Conservation (phyloP, 2,329 filamentous ascomycete genomes). For the Ophiocordyceps robertsii region DNA sequence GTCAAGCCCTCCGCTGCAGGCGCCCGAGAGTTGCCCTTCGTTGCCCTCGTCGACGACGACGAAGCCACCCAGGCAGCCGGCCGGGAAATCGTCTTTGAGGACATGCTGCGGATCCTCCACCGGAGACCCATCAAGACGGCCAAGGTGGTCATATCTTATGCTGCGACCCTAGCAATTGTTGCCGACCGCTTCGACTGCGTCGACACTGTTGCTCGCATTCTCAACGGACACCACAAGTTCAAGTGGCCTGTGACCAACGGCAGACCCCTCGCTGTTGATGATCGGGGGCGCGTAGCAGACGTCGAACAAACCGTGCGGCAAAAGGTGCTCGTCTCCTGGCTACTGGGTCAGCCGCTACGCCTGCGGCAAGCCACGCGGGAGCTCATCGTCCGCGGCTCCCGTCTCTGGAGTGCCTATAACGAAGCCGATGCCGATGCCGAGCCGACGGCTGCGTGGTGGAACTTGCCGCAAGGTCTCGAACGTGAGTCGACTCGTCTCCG, state of each 20-base stretch:
- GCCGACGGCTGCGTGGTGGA: slow-evolving; percentile 51
- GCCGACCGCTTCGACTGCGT: slow-evolving; percentile 63
- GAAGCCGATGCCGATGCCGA: slow-evolving; percentile 13
- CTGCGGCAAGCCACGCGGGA: slow-evolving; percentile 50
- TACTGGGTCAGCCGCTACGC: slow-evolving; percentile 48
- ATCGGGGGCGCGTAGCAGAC: slow-evolving; percentile 25
- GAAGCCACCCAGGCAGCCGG: slow-evolving; percentile 47
- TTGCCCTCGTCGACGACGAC: slow-evolving; percentile 55
- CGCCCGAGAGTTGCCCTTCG: slow-evolving; percentile 41
- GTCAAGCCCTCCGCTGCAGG: slow-evolving; percentile 34
- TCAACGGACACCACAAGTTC: slow-evolving; percentile 34
- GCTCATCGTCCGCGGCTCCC: slow-evolving; percentile 52
- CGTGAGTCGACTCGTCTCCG: slow-evolving; percentile 23
- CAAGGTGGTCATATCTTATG: slow-evolving; percentile 37
- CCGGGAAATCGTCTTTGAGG: slow-evolving; percentile 49
- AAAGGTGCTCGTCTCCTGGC: slow-evolving; percentile 52
- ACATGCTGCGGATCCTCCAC: slow-evolving; percentile 56
- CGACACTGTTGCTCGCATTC: slow-evolving; percentile 36
- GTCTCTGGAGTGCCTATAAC: slow-evolving; percentile 35
- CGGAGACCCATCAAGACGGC: slow-evolving; percentile 26
- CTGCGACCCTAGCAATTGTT: slow-evolving; percentile 55
- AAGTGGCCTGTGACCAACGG: slow-evolving; percentile 38
- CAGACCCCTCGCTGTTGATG: slow-evolving; percentile 17
- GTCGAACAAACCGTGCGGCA: slow-evolving; percentile 55
- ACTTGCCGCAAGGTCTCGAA: slow-evolving; percentile 56